Conservation (phyloP, 164 flowering plant genomes). For the Vitis rotundifolia region DNA sequence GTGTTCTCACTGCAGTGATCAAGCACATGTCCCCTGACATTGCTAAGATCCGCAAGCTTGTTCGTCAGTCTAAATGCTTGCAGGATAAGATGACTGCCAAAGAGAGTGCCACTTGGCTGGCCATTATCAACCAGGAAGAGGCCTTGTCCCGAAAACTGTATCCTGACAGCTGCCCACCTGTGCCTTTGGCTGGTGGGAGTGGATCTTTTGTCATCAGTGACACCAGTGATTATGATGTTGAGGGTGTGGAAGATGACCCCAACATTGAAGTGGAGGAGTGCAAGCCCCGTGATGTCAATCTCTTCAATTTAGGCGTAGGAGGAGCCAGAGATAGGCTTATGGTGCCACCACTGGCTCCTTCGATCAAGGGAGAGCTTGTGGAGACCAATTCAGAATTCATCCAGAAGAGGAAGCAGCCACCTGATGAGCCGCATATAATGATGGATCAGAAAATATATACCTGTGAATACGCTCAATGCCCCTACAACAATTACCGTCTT, state of each 20-base stretch:
- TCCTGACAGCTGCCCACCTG: constrained; percentile 49
- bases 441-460: constrained; percentile 43
- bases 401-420: constrained; percentile 44
- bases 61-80: constrained; percentile 71
- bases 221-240: constrained; percentile 47
- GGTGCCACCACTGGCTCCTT: constrained; percentile 14
- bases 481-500: constrained; percentile 39
- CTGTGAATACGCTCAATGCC: constrained; percentile 49
- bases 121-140: constrained; percentile 63
- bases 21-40: constrained; percentile 73
- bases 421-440: constrained; percentile 26
- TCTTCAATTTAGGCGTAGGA: constrained; percentile 29
- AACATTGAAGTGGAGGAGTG: constrained; percentile 28
- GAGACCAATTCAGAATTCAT: constrained; percentile 22
- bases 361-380: constrained; percentile 35
- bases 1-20: constrained; percentile 70
- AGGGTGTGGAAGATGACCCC: constrained; percentile 39
- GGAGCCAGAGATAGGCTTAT: constrained; percentile 10
- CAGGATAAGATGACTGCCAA: constrained; percentile 79
- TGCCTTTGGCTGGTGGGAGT: constrained; percentile 19
- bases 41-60: constrained; percentile 65
- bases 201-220: constrained; percentile 27
- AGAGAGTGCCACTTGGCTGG: constrained; percentile 69
- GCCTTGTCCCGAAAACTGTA: constrained; percentile 39
- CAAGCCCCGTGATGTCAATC: constrained; percentile 30